Base-by-base conservation (phyloP, 2,329 filamentous ascomycete genomes). In the Pseudogymnoascus sp. region DNA sequence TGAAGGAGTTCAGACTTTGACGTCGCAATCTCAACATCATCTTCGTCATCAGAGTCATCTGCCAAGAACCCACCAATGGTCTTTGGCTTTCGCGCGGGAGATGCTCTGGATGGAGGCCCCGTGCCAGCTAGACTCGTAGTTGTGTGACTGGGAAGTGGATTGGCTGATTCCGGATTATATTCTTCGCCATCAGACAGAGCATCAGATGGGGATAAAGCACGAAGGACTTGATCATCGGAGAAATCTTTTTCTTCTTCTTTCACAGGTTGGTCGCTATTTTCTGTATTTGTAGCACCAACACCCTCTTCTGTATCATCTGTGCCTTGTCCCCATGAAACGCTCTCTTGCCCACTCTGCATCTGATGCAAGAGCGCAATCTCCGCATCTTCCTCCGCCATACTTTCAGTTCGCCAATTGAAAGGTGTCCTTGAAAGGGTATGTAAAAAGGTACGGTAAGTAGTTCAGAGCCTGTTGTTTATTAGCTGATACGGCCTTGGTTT, bases 281-380 rank as follows among this genome's bases (percentile, higher is more conserved):
- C 70, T 70, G 67, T 70, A 71, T 70, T 69, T 67, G 70, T 68
- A 68, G 68, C 66, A 67, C 66, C 61, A 65, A 67, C 69, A 65
- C 63, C 66, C 61, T 68, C 68, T 59, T 66, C 64, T 63, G 64
- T 64, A 60, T 66, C 67, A 63, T 65, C 65, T 63, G 67, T 63
- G 33, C 35, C 59, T 38, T 36, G 35, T 64, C 66, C 68, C 69
- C 70, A 72, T 39, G 65, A 65, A 60, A 65, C 63, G 63, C 62
- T 66, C 35, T 71, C 69, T 69, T 71, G 70, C 59, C 67, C 70
- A 39, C 69, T 69, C 68, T 72, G 71, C 62, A 72, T 67, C 63
- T 69, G 67, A 67, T 70, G 71, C 64, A 72, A 68, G 63, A 71
- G 70, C 69, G 70, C 71, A 69, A 72, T 72, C 63, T 72, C 71